These are phyloP conservation scores for Salvia hispanica DNA, from an alignment of 257 asterid genomes.

Conservation along the genomic window DNA sequence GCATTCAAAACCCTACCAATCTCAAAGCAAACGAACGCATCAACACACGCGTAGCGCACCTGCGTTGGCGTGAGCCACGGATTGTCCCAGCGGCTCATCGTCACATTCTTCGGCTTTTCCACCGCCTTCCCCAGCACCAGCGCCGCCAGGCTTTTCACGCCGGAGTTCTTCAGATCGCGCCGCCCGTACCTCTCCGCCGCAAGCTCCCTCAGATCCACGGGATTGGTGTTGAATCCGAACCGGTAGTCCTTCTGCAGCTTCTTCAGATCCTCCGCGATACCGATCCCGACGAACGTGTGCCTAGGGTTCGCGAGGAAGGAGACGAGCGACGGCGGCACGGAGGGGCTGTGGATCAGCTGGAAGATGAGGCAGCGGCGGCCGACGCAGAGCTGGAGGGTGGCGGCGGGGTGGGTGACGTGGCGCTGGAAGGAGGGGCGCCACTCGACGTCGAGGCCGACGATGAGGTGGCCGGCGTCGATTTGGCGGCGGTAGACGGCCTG, in stretches of 20 bases:
- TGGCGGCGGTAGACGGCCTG: conserved; percentile 27
- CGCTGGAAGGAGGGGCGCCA: conserved; percentile 53
- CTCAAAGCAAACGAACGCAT: conserved; percentile 51
- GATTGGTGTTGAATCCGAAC: conserved; percentile 36
- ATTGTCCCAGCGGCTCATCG: conserved; percentile 58
- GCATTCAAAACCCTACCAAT: conserved; percentile 49
- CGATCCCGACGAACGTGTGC: conserved; percentile 54
- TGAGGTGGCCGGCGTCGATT: conserved; percentile 16
- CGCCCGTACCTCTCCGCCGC: conserved; percentile 40
- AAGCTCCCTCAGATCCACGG: conserved; percentile 47
- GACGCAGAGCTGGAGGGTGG: conserved; percentile 59
- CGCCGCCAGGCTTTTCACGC: conserved; percentile 41
- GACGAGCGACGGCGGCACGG: conserved; percentile 36
- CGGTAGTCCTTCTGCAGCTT: conserved; percentile 46
- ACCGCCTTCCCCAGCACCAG: conserved; percentile 43
- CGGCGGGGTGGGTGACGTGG: conserved; percentile 39
- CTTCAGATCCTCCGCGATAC: conserved; percentile 44
- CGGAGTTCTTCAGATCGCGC: conserved; percentile 35
- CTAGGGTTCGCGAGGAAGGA: conserved; percentile 43
- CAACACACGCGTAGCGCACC: conserved; percentile 55
- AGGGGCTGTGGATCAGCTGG: conserved; percentile 42
- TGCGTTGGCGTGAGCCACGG: conserved; percentile 41
- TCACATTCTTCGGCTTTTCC: conserved; percentile 44
- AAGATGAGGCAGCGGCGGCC: conserved; percentile 49
- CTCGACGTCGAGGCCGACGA: conserved; percentile 57